phyloP scores from a whole-genome alignment of 2,329 filamentous ascomycete species.

The Neonectria sp. region DNA sequence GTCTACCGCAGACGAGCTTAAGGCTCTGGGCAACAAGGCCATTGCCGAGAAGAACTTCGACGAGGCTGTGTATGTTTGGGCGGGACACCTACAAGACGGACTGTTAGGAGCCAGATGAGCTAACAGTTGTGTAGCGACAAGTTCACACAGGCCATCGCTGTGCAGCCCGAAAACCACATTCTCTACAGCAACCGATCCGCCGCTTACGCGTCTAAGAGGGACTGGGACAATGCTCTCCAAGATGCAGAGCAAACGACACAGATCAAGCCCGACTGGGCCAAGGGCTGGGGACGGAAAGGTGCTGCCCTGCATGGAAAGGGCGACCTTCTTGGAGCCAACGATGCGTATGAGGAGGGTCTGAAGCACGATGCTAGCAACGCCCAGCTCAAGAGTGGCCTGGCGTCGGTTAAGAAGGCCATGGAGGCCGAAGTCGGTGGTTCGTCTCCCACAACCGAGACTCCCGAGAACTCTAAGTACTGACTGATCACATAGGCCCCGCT shows the following conservation, averaged over 20 bases:
- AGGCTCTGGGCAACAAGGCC: constrained; percentile 98
- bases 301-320: constrained; percentile 90
- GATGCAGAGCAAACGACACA: constrained; percentile 96
- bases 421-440: constrained; percentile 66
- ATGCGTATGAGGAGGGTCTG: constrained; percentile 94
- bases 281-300: constrained; percentile 95
- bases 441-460: background rate
- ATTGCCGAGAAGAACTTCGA: constrained; percentile 98
- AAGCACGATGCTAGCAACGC: constrained; percentile 94
- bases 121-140: constrained; percentile 76
- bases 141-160: constrained; percentile 92
- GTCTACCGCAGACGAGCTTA: constrained; percentile 83
- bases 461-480: constrained; percentile 17
- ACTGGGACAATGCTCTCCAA: constrained; percentile 86
- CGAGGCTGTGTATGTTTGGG: constrained; percentile 85
- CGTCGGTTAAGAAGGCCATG: constrained; percentile 89
- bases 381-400: constrained; percentile 90
- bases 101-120: constrained; percentile 13
- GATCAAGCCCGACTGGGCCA: constrained; percentile 98
- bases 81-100: constrained; percentile 8
- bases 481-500: constrained; percentile 44
- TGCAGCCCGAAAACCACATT: constrained; percentile 93
- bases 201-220: constrained; percentile 87
- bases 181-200: constrained; percentile 98
- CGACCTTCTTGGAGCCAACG: constrained; percentile 86